Evolutionary conservation across 2,329 filamentous ascomycete genomes (phyloP).

Genomic region (Alternaria infectoria): DNA sequence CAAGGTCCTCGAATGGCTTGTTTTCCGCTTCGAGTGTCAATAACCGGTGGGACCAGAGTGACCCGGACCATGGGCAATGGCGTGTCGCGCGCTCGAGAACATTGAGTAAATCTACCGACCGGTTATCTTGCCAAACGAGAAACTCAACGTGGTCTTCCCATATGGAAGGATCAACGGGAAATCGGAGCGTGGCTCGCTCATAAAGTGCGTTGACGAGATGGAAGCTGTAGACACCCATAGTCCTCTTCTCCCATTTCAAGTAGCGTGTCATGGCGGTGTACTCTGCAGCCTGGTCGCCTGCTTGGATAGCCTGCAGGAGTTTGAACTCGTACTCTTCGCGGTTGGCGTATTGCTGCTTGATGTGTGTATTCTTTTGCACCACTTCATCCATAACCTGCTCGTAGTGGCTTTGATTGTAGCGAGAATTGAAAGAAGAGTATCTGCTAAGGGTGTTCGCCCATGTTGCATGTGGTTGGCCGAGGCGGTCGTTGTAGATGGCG

Average conservation of each 20-base stretch:
- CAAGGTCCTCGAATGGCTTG: conserved; percentile 78
- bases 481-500: conserved; percentile 71
- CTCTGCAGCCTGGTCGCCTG: conserved; percentile 63
- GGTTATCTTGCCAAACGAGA: conserved; percentile 59
- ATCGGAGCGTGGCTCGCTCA: conserved; percentile 75
- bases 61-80: conserved; percentile 92
- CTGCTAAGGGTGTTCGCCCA: conserved; percentile 78
- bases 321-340: conserved; percentile 74
- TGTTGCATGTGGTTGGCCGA: conserved; percentile 73
- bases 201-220: conserved; percentile 69
- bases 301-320: conserved; percentile 64
- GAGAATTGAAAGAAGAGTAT: conserved; percentile 76
- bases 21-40: conserved; percentile 81
- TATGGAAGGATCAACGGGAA: conserved; percentile 73
- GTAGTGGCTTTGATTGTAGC: conserved; percentile 73
- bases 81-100: conserved; percentile 81
- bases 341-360: conserved; percentile 67
- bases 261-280: conserved; percentile 69
- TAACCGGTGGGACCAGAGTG: conserved; percentile 89
- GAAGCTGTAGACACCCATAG: conserved; percentile 61
- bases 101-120: conserved; percentile 64
- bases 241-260: conserved; percentile 81
- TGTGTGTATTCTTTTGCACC: conserved; percentile 66
- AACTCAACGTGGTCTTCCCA: conserved; percentile 89
- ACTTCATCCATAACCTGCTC: conserved; percentile 75